Base-by-base conservation (phyloP, 2,329 filamentous ascomycete genomes). In the Basipetospora chlamydospora region DNA sequence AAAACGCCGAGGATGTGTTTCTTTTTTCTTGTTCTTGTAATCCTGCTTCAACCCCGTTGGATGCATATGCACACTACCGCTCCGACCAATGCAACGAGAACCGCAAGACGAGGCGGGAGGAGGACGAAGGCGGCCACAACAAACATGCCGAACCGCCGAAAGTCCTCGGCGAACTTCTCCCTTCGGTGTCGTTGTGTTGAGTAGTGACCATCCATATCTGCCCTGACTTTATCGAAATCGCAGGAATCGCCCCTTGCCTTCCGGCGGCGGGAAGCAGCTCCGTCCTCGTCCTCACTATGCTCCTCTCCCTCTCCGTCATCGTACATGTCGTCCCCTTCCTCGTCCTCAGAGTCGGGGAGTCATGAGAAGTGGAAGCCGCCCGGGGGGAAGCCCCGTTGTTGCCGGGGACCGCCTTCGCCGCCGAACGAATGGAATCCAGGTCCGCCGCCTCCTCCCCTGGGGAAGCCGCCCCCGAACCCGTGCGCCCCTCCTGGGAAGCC, bases 301-400 rank as follows among this genome's bases (percentile, higher is more conserved):
- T 53, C 49, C 34, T 44, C 46, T 34, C 50, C 51, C 37, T 55
- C 52, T 41, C 58, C 49, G 26, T 49, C 49, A 37, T 47, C 47
- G 26, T 48, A 38, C 29, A 46, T 40, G n/a, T 41, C 42, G 35
- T 55, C 49, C 33, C 52, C 50, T 34, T 50, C 46, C 23, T 53
- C 47, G 41, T 50, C 48, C 39, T 56, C 60, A 56, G 60, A 43
- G 51, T 34, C 36, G 6, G 30, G 28, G 26, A 33, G 42, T 44
- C 42, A 44, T 26, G 41, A 64, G 48, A 78, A 80, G 44, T 66
- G 66, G 56, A 77, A 80, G 40, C 67, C 64, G 33, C 65, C 61
- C n/a, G 55, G 53, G 7, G 52, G 55, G 50, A 63, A 63, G 33
- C 70, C 69, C 17, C 63, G 58, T 13, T 28, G 28, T 12, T 54